Evolutionary conservation across 768 basidiomycete genomes (phyloP), one percentile per base, ranked within the genome.

Genomic region (Chalciporus pseudorubinellus): DNA sequence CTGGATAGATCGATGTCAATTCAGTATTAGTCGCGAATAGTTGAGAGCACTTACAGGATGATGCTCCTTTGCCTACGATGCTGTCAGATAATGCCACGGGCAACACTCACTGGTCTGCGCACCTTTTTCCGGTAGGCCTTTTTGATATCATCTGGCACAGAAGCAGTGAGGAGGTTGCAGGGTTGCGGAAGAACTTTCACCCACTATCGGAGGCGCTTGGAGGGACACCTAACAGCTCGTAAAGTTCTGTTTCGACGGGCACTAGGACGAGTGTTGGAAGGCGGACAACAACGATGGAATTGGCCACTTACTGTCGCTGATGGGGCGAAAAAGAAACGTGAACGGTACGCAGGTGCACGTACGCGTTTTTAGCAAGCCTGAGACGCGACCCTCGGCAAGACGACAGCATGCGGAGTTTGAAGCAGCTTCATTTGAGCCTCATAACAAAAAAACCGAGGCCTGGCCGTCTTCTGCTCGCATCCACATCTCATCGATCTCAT

Each of bases 101-200:
- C 13, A 21, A 41, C 16, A 53, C 46, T 36, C 46, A 56, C 49
- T 42, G 31, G 31, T 50, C 28, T 29, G 67, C 61, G 59, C 73
- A 91, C 92, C 84, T 94, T 95, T 74, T 82, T 89, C 67, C 88
- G 86, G 67, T 98, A 98, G 14, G 94, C 94, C 65, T 89, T 91
- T 72, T 94, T 95, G 61, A 98, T 92, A 56, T 98, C 92, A 58
- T 77, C 90, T 87, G 57, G 33, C 44, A 16, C 50, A 53, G 47
- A 40, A 39, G 21, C 41, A 26, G 39, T 61, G 43, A 63, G 59
- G 28, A 39, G 7, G 41, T 44, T 11, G 13, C 26, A 7, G 46
- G n/a, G 39, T 46, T 9, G n/a, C 50, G 9, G 29, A 22, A n/a
- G 18, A 39, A 29, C 20, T 44, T 40, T 51, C 14, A 59, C 72